Evolutionary conservation across 2,329 filamentous ascomycete species (phyloP).

Genomic region (Sclerotinia minor): DNA sequence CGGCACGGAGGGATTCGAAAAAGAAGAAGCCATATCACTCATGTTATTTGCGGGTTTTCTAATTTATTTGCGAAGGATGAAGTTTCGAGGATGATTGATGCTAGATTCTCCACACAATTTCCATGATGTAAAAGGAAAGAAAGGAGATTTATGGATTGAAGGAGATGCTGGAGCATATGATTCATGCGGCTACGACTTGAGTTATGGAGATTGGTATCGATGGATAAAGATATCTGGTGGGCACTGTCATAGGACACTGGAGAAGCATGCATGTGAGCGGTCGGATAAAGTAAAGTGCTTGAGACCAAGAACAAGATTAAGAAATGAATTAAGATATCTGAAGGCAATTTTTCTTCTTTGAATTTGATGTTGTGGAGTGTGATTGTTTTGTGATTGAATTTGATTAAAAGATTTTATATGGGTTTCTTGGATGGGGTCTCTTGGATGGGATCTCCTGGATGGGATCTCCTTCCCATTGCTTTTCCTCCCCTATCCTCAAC

Average conservation of each 20-base stretch:
- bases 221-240: conserved; percentile 22
- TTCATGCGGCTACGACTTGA: conserved; percentile 24
- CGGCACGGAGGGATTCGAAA: conserved; percentile 12
- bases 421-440: too few relatives aligned
- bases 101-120: conserved; percentile 14
- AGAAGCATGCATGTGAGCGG: conserved; percentile 17
- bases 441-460: too few relatives aligned
- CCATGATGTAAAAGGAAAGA: conserved; percentile 23
- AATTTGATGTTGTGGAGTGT: too few relatives aligned
- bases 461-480: too few relatives aligned
- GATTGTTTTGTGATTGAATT: too few relatives aligned
- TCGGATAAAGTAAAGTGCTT: conserved; percentile 23
- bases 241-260: conserved; percentile 22
- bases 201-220: conserved; percentile 22
- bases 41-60: conserved; percentile 13
- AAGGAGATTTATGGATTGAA: conserved; percentile 20
- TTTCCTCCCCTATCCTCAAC: too few relatives aligned
- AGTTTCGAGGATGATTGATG: conserved; percentile 25
- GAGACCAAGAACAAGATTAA: conserved; percentile 17
- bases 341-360: background rate
- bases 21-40: conserved; percentile 11
- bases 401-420: too few relatives aligned
- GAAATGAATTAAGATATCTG: conserved; percentile 11
- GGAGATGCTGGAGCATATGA: conserved; percentile 23
- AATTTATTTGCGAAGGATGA: conserved; percentile 22